Percentiles rank a stretch among this genome's conserved stretches.
These are phyloP conservation scores for Clarireedia homoeocarpa DNA, from an alignment of 2,329 filamentous ascomycete genomes.

Conservation along the genomic window DNA sequence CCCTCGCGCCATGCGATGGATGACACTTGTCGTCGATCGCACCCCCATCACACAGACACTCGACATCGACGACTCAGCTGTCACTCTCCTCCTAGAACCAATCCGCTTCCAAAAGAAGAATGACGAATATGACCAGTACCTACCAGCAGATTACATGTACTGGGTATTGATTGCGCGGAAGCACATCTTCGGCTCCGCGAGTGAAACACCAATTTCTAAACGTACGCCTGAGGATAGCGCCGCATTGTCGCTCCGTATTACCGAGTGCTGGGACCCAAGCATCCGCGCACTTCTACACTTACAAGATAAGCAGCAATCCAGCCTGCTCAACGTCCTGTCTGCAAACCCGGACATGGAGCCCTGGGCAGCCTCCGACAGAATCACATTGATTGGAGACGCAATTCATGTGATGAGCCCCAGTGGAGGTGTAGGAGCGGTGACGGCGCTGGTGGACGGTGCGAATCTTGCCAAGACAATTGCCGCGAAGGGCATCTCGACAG, in stretches of 20 bases:
- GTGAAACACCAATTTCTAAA: neutral
- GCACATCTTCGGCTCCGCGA: slow-evolving; percentile 7
- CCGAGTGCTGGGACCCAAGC: slow-evolving; percentile 10
- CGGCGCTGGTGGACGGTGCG: slow-evolving; percentile 15
- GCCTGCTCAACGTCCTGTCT: slow-evolving; percentile 6
- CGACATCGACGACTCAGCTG: slow-evolving; percentile 10
- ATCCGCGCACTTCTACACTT: slow-evolving; percentile 8
- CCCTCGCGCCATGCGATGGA: slow-evolving; percentile 17
- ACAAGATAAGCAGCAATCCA: slow-evolving; percentile 9
- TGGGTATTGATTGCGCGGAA: slow-evolving; percentile 23
- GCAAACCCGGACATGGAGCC: slow-evolving; percentile 10
- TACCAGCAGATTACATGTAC: slow-evolving; percentile 30
- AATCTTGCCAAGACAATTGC: slow-evolving; percentile 2
- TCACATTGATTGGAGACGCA: slow-evolving; percentile 29
- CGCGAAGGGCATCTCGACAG: neutral
- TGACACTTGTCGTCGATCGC: slow-evolving; percentile 20
- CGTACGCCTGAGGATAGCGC: neutral
- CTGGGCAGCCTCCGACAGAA: slow-evolving; percentile 13
- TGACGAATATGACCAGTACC: slow-evolving; percentile 6
- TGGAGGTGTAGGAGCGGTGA: slow-evolving; percentile 18
- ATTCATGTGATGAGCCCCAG: slow-evolving; percentile 29
- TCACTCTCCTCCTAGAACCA: slow-evolving; percentile 23
- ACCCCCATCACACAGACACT: slow-evolving; percentile 12
- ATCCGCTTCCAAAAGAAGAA: slow-evolving; percentile 18
- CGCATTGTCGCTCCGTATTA: neutral